Evolutionary conservation across 208 protist species (phyloP), one percentile per base, ranked within the genome.

Genomic region (Acanthamoeba lenticulata): DNA sequence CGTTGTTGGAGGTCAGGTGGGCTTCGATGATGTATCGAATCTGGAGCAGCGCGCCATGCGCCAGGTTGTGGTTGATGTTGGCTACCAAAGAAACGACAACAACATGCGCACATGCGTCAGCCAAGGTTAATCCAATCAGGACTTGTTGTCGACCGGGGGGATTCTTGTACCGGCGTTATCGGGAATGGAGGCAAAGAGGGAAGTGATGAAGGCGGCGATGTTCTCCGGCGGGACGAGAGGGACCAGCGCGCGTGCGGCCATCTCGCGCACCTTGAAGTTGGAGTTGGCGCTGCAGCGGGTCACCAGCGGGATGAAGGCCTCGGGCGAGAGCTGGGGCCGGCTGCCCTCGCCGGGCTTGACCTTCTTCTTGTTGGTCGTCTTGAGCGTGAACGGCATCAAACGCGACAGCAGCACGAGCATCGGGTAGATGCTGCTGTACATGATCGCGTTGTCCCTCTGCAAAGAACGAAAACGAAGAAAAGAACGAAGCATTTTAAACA

Each of bases 361-460:
- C 34, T 60, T 88, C 79, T 57, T 49, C 40, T 88, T 88, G 9
- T 57, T 49, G 13, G 49, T 88, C 2, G 79, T 24, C 38, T 79
- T 79, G 67, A 79, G 36, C 67, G 29, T 79, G 36, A 44, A 79
- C 17, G 67, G 67, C 79, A 60, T 88, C 79, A 88, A n/a, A 38
- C 47, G 19, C 7, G 79, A 88, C 79, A 88, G 45, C 44, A 88
- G 47, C 40, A 88, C 79, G 3, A 88, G 79, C 40, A 88, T 60
- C 32, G 79, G 79, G 45, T 88, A 88, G 79, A 88, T 49, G 47
- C 79, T 88, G 47, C 45, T 62, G 47, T 88, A 88, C 45, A 88
- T 49, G 40, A 62, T 49, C 47, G 36, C 38, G 27, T 60, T 88
- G 40, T 88, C 45, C 29, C 47, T 5, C 79, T 88, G 79, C 45